Evolutionary conservation across 2,329 filamentous ascomycete species (phyloP).

Genomic region (Phymatotrichopsis omnivora): DNA sequence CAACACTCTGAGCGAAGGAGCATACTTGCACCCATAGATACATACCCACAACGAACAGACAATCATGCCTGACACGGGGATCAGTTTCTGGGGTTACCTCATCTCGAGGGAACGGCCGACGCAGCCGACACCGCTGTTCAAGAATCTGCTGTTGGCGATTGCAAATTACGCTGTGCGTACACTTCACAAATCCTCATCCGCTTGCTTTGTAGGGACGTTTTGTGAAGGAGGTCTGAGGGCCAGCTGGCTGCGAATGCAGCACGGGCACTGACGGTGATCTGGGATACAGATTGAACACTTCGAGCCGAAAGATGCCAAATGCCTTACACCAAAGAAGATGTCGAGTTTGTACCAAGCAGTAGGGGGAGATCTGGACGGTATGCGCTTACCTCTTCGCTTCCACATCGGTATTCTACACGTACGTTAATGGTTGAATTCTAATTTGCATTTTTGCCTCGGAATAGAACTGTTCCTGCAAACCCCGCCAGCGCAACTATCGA

Average conservation of each 20-base stretch:
- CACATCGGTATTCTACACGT: constrained; percentile 11
- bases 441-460: neutral
- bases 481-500: constrained; percentile 65
- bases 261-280: no score
- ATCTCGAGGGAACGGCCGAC: constrained; percentile 53
- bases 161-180: constrained; percentile 58
- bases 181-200: constrained; percentile 16
- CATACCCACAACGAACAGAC: no score
- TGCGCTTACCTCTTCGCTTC: constrained; percentile 19
- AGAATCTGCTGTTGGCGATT: constrained; percentile 58
- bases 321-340: constrained; percentile 57
- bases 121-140: constrained; percentile 54
- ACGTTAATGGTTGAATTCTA: constrained; percentile 2
- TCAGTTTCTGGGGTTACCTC: constrained; percentile 48
- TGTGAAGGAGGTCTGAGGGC: constrained; percentile 29
- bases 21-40: no score
- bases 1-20: no score
- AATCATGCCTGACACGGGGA: no score
- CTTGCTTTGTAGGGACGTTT: neutral
- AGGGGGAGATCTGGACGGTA: constrained; percentile 64
- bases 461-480: constrained; percentile 66
- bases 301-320: constrained; percentile 46
- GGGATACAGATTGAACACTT: constrained; percentile 52
- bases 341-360: constrained; percentile 67
- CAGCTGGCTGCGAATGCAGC: no score